Evolutionary conservation across 2,329 filamentous ascomycete genomes (phyloP), one percentile per base, ranked within the genome.

Genomic region (Colletotrichum somersetense): DNA sequence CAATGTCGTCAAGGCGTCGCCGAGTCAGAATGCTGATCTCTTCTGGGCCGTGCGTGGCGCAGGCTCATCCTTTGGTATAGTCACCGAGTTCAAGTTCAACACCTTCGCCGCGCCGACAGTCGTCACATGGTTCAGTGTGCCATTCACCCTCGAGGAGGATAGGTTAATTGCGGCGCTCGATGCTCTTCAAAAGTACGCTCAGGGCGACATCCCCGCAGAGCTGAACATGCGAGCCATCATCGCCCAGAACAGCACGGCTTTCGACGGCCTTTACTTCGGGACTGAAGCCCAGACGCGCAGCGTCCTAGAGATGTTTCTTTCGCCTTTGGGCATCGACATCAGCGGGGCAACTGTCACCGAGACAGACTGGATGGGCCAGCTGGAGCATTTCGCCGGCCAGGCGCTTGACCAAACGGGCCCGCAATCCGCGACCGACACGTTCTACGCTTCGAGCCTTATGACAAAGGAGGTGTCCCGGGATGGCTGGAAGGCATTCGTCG

Each of bases 11-110:
- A 74, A 78, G 44, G 74, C 74, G 18, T 82, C 80, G 23, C 74
- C 76, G 14, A 77, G 75, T 2, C 78, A 81, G 68, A 81, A 85
- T 73, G 40, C 73, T 0, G 83, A 85, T 40, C 78, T 85, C 11
- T 84, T 83, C 77, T 85, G 83, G 82, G 83, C 83, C 11, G 67
- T 85, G 16, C 80, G 81, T 11, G 83, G 83, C 20, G 82, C 82
- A 0, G 83, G 82, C 3, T 80, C 81, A 16, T 83, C 81, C 14
- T 84, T 84, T 67, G 83, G 82, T 26, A 79, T 85, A 66, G 81
- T 83, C 16, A 76, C 79, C 7, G 78, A 78, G 44, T 83, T 83
- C 75, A 77, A 79, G 68, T 81, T 84, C 75, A 77, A 80, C 65
- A 85, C 83, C 2, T 83, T 83, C 56, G 73, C 77, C 6, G 81